Percentiles rank a stretch among this genome's conserved stretches.
Evolutionary conservation across 1,139 yeast genomes (phyloP).

Genomic region (Hansenula sp.): DNA sequence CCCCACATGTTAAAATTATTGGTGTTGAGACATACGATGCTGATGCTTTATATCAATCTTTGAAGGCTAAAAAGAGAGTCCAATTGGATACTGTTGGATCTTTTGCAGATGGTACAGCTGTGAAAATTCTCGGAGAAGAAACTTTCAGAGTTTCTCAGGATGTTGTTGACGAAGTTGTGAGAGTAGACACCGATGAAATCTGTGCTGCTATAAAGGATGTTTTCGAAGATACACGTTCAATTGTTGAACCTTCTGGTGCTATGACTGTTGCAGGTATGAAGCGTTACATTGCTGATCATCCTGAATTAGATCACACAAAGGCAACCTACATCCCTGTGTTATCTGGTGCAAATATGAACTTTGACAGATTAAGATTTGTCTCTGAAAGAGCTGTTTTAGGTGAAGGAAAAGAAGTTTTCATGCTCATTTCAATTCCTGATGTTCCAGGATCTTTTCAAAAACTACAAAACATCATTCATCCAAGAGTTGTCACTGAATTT

Average conservation of each 20-base stretch:
- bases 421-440: slow-evolving; percentile 88
- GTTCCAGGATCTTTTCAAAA: slow-evolving; percentile 82
- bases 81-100: slow-evolving; percentile 73
- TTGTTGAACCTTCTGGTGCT: slow-evolving; percentile 97
- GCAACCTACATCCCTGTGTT: slow-evolving; percentile 79
- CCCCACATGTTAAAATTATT: slow-evolving; percentile 94
- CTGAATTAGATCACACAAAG: slow-evolving; percentile 65
- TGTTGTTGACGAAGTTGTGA: slow-evolving; percentile 82
- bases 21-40: slow-evolving; percentile 98
- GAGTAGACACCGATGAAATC: slow-evolving; percentile 88
- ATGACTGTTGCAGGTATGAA: slow-evolving; percentile 92
- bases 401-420: slow-evolving; percentile 93
- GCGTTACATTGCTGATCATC: slow-evolving; percentile 64
- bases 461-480: slow-evolving; percentile 71
- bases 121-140: slow-evolving; percentile 83
- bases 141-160: slow-evolving; percentile 78
- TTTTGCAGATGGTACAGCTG: slow-evolving; percentile 99
- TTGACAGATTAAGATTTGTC: slow-evolving; percentile 93
- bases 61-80: slow-evolving; percentile 50
- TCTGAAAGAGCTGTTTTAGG: slow-evolving; percentile 97
- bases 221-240: slow-evolving; percentile 90
- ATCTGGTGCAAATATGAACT: slow-evolving; percentile 98
- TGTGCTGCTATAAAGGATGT: slow-evolving; percentile 97
- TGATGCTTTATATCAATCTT: slow-evolving; percentile 79
- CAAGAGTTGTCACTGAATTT: slow-evolving; percentile 90